Evolutionary conservation across 768 basidiomycete species (phyloP).

Genomic region (Epithele typhae): DNA sequence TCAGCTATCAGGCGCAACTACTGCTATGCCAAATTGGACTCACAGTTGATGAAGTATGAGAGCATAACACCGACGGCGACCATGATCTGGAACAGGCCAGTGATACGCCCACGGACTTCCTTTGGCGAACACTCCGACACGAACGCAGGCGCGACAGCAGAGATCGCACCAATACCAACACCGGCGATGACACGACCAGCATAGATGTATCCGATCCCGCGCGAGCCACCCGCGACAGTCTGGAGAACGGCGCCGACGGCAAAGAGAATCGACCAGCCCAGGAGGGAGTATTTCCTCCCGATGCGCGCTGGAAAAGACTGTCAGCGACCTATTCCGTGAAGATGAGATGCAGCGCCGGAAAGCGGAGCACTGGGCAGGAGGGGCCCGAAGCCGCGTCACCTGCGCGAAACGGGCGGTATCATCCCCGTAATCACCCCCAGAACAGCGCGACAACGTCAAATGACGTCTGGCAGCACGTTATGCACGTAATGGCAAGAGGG

Average conservation of each 20-base stretch:
- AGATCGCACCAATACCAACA: constrained; percentile 79
- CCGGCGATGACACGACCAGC: constrained; percentile 78
- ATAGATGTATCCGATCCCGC: constrained; percentile 69
- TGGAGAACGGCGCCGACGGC: constrained; percentile 74
- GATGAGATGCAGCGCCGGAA: too few relatives aligned
- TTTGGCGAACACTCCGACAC: constrained; percentile 88
- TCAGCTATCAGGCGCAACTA: neutral
- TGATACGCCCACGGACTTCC: constrained; percentile 80
- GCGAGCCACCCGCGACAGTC: constrained; percentile 55
- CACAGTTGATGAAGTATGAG: constrained; percentile 78
- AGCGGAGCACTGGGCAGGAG: too few relatives aligned
- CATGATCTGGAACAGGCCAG: constrained; percentile 85
- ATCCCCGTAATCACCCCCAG: too few relatives aligned
- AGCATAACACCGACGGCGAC: constrained; percentile 84
- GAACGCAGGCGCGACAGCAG: constrained; percentile 76
- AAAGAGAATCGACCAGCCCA: constrained; percentile 62
- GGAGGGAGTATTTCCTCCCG: constrained; percentile 62
- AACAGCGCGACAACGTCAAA: too few relatives aligned
- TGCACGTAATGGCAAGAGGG: neutral
- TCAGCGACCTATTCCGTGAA: too few relatives aligned
- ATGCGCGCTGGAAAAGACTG: constrained; percentile 41
- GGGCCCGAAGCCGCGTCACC: too few relatives aligned
- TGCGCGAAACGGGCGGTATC: too few relatives aligned
- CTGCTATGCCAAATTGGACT: constrained; percentile 18
- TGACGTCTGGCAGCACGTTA: too few relatives aligned